These are phyloP conservation scores for Pichia sp. DNA, from an alignment of 1,139 yeast genomes.

Conservation along the genomic window DNA sequence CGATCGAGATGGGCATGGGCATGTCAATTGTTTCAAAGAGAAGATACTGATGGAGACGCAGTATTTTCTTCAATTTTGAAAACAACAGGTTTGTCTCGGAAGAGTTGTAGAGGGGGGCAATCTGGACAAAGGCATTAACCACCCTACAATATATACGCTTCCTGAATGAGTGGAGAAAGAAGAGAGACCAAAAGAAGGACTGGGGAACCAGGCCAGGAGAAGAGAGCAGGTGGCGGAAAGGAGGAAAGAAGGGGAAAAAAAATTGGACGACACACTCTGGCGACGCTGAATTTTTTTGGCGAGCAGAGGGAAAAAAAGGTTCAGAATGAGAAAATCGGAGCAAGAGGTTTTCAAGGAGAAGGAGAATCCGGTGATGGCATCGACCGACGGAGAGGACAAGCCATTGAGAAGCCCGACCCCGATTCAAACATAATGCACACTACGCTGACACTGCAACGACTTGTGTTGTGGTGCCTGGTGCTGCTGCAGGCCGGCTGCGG, in stretches of 20 bases:
- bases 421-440: neutral
- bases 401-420: neutral
- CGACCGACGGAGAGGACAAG: neutral
- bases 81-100: slow-evolving; percentile 25
- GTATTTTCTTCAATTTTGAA: neutral
- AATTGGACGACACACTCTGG: neutral
- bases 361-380: neutral
- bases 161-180: slow-evolving; percentile 32
- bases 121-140: slow-evolving; percentile 31
- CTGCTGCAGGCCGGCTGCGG: neutral
- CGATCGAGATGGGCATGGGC: neutral
- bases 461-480: neutral
- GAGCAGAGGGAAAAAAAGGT: neutral
- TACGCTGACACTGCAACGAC: neutral
- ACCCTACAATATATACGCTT: slow-evolving; percentile 36
- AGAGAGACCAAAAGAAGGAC: slow-evolving; percentile 3
- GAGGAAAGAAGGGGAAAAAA: neutral
- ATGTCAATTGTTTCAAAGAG: neutral
- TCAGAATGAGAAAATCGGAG: neutral
- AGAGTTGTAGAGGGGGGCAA: slow-evolving; percentile 36
- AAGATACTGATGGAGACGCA: neutral
- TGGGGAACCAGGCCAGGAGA: neutral
- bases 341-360: neutral
- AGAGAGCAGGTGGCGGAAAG: neutral
- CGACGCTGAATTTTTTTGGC: neutral